Evolutionary conservation across 2,329 filamentous ascomycete genomes (phyloP).

Genomic region (Ophiostoma montium): DNA sequence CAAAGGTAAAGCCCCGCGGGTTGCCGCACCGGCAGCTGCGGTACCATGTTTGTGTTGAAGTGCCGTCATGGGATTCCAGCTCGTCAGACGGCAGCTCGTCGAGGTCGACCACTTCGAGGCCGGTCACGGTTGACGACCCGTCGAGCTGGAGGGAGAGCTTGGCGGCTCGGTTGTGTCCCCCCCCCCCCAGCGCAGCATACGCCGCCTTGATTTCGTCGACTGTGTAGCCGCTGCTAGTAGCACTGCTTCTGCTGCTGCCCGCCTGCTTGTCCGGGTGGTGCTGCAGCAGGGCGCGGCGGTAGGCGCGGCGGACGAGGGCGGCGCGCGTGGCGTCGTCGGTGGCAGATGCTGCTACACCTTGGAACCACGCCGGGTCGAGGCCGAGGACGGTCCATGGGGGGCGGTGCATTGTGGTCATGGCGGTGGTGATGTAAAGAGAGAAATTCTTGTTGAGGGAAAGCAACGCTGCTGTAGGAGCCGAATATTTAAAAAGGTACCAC

Average conservation of each 20-base stretch:
- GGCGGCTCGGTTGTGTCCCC: neutral
- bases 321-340: constrained; percentile 18
- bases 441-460: too few relatives aligned
- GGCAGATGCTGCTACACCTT: too few relatives aligned
- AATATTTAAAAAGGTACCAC: too few relatives aligned
- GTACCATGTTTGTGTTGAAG: constrained; percentile 32
- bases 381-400: constrained; percentile 8
- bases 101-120: constrained; percentile 49
- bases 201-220: constrained; percentile 52
- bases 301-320: constrained; percentile 45
- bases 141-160: neutral
- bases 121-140: constrained; percentile 25
- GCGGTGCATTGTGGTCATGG: neutral
- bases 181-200: constrained; percentile 32
- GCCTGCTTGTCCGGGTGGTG: constrained; percentile 49
- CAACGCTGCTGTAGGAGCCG: neutral
- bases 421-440: neutral
- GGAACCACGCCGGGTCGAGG: constrained; percentile 6
- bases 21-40: constrained; percentile 51
- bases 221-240: constrained; percentile 24
- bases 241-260: neutral
- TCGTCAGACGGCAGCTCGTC: constrained; percentile 45
- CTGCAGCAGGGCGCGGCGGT: constrained; percentile 48
- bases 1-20: constrained; percentile 42
- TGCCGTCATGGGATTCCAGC: neutral